Evolutionary conservation across 2,329 filamentous ascomycete genomes (phyloP), one percentile per base, ranked within the genome.

Genomic region (Cytospora schulzeri): DNA sequence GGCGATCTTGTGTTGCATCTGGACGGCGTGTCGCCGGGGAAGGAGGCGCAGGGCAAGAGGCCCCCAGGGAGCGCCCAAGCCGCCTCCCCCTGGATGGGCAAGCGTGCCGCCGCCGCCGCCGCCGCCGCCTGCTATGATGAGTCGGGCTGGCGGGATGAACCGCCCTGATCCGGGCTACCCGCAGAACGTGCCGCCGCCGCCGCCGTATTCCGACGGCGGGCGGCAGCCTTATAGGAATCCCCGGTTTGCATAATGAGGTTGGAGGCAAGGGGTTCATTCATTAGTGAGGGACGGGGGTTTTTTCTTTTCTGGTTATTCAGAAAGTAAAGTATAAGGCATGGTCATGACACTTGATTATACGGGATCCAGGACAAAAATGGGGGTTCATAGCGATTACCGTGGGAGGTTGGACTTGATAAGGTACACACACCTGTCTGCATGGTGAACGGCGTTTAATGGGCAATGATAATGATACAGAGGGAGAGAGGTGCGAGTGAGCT

Each of bases 1-100:
- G 54, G 81, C 84, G 38, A 79, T 97, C 58, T 69, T 89, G 14
- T 84, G 83, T 72, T 97, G 92, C 77, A 82, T 88, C 70, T 68
- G 66, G 59, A 58, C 53, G 26, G 29, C 38, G 14, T 67, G 63
- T 29, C 57, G 66, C 28, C 48, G 62, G 33, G 60, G 56, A 17
- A 41, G 50, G 41, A 45, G 48, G 9, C 29, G 50, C n/a, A 53
- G 54, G 31, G 29, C 29, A 31, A 8, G 11, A 50, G 24, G 15
- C 24, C 56, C n/a, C 7, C 31, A 38, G 41, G 57, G 38, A n/a
- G 56, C 38, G 8, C 57, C 50, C 5, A 62, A 62, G 17, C 38
- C 38, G 12, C 24, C 29, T 5, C 45, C 55, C 2, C 24, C 64
- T 6, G 60, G 54, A 35, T 60, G 56, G 31, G 61, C 53, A 4